These are phyloP conservation scores for Paramecium sonneborni DNA, from an alignment of 73 alveolate genomes.

Conservation along the genomic window DNA sequence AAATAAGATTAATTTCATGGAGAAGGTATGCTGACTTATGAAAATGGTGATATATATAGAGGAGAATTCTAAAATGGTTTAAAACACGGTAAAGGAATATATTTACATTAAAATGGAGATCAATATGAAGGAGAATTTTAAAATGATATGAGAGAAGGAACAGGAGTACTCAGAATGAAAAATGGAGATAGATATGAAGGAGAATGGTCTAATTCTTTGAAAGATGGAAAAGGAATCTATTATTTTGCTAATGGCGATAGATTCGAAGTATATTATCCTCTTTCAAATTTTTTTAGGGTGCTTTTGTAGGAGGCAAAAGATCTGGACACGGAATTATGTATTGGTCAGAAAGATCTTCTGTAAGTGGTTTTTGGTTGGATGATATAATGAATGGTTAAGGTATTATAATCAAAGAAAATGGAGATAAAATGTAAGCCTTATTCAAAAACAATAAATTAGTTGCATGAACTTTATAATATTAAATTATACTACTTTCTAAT, in stretches of 20 bases:
- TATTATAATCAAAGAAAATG: not conserved
- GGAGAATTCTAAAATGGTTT: slow-evolving; percentile 84
- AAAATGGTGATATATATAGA: slow-evolving; percentile 87
- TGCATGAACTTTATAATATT: not conserved
- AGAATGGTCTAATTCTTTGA: slow-evolving; percentile 40
- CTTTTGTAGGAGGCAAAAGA: slow-evolving; percentile 9
- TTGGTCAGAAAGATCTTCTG: slow-evolving; percentile 18
- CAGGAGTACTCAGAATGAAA: slow-evolving; percentile 60
- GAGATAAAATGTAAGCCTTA: slow-evolving; percentile 61
- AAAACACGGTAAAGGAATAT: slow-evolving; percentile 68
- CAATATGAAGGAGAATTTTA: slow-evolving; percentile 65
- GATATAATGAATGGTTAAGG: slow-evolving; percentile 68
- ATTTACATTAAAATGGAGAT: slow-evolving; percentile 63
- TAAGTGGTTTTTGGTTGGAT: slow-evolving; percentile 56
- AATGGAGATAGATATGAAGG: slow-evolving; percentile 67
- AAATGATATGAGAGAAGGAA: slow-evolving; percentile 59
- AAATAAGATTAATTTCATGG: slow-evolving; percentile 83
- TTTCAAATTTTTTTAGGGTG: not conserved
- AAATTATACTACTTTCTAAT: not conserved
- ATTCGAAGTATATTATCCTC: not conserved
- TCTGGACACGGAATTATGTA: slow-evolving; percentile 49
- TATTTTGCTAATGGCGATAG: not conserved
- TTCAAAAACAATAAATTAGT: slow-evolving; percentile 46
- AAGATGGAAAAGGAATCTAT: slow-evolving; percentile 28
- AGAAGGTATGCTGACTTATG: slow-evolving; percentile 89